These are phyloP conservation scores for Fomes fomentarius DNA, from an alignment of 1,284 basidiomycete genomes.

Conservation along the genomic window DNA sequence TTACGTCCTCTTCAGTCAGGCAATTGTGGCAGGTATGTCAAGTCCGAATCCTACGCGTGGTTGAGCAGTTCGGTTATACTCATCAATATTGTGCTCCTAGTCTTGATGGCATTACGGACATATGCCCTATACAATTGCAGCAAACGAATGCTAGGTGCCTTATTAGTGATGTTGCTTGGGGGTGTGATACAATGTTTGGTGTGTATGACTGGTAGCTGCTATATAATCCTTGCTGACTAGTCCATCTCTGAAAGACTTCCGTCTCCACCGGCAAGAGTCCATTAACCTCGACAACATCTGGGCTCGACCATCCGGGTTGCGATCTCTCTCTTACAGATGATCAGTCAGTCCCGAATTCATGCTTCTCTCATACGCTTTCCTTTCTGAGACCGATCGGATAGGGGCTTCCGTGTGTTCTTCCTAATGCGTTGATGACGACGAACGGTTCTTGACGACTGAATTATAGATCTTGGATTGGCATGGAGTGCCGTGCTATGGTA, in stretches of 20 bases:
- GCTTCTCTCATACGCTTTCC: too few species aligned
- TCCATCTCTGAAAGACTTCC: too few species aligned
- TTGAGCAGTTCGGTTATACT: too few species aligned
- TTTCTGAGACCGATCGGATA: not conserved
- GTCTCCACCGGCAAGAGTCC: too few species aligned
- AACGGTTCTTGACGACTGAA: too few species aligned
- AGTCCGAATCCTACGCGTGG: too few species aligned
- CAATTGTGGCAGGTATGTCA: conserved; percentile 8
- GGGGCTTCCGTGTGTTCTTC: conserved; percentile 16
- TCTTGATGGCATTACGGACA: conserved; percentile 19
- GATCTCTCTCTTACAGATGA: conserved; percentile 14
- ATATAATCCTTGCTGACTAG: too few species aligned
- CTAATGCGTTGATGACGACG: too few species aligned
- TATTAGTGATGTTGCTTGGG: conserved; percentile 13
- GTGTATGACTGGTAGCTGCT: too few species aligned
- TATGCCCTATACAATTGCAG: conserved; percentile 24
- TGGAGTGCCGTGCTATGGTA: conserved; percentile 18
- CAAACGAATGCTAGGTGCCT: conserved; percentile 14
- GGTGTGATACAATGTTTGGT: conserved; percentile 14
- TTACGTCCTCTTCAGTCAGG: conserved; percentile 5
- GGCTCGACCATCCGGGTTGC: conserved; percentile 10
- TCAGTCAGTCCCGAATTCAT: conserved; percentile 11
- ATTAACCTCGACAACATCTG: too few species aligned
- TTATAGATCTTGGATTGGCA: conserved; percentile 13
- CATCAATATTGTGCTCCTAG: not conserved